Evolutionary conservation across 1,284 basidiomycete genomes (phyloP).

Genomic region (Tylopilus sp.): DNA sequence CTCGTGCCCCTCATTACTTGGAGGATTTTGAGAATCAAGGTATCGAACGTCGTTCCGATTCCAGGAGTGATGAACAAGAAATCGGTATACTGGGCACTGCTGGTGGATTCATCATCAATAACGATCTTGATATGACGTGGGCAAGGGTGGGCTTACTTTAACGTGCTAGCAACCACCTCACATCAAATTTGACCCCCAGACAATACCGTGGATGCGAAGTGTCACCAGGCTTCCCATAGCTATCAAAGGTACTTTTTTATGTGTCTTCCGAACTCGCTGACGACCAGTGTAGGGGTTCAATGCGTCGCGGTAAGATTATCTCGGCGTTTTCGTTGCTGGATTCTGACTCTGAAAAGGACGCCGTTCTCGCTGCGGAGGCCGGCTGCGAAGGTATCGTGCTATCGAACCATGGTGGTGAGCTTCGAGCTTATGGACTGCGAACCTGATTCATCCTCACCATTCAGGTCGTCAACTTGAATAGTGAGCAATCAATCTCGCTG

Average conservation of each 20-base stretch:
- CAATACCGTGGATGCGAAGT: conserved; percentile 74
- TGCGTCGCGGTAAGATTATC: conserved; percentile 58
- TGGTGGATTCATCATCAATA: conserved; percentile 58
- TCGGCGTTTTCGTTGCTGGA: background rate
- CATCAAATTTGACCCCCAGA: conserved; percentile 37
- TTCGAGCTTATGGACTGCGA: conserved; percentile 10
- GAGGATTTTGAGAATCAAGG: conserved; percentile 55
- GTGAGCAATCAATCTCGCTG: conserved; percentile 39
- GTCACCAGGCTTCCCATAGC: conserved; percentile 79
- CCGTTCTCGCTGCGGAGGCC: conserved; percentile 83
- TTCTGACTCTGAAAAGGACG: conserved; percentile 50
- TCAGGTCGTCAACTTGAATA: conserved; percentile 79
- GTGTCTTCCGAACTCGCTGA: conserved; percentile 7
- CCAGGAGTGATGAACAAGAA: conserved; percentile 29
- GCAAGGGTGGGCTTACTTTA: conserved; percentile 42
- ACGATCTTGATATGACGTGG: conserved; percentile 74
- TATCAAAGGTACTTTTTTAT: conserved; percentile 60
- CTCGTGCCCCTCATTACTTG: conserved; percentile 56
- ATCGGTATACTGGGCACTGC: conserved; percentile 57
- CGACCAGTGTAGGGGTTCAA: conserved; percentile 51
- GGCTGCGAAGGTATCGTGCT: conserved; percentile 85
- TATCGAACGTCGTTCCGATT: conserved; percentile 17
- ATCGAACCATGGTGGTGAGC: conserved; percentile 87
- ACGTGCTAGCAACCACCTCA: conserved; percentile 3
- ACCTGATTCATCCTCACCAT: conserved; percentile 3